These are phyloP conservation scores for Alternaria sp. DNA, from an alignment of 2,329 filamentous ascomycete genomes.

Conservation along the genomic window DNA sequence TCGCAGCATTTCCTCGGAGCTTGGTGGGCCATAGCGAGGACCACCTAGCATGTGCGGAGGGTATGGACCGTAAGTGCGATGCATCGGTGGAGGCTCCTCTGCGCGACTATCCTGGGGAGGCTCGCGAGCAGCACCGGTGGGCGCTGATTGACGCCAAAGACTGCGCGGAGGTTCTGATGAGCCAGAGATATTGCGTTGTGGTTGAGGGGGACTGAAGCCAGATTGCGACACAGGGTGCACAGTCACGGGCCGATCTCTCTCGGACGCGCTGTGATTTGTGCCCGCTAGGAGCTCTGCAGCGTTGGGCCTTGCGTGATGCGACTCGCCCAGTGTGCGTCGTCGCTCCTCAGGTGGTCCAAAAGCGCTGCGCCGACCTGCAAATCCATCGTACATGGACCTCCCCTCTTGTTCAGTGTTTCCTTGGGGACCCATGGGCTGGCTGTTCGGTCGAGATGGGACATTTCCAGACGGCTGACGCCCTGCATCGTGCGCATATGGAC, in stretches of 20 bases:
- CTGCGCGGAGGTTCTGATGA: conserved; percentile 34
- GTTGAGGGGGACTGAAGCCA: conserved; percentile 49
- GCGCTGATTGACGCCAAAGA: conserved; percentile 43
- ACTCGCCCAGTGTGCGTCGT: conserved; percentile 48
- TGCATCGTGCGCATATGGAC: conserved; percentile 45
- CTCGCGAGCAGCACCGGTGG: conserved; percentile 39
- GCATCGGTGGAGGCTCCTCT: conserved; percentile 42
- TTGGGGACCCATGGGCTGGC: conserved; percentile 48
- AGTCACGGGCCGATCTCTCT: conserved; percentile 49
- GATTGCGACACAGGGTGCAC: conserved; percentile 53
- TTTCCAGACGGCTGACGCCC: conserved; percentile 35
- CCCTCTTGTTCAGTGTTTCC: conserved; percentile 36
- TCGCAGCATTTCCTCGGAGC: conserved; percentile 44
- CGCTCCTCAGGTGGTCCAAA: conserved; percentile 46
- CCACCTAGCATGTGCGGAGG: conserved; percentile 33
- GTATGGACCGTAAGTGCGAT: conserved; percentile 45
- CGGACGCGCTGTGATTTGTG: conserved; percentile 27
- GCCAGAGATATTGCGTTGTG: conserved; percentile 30
- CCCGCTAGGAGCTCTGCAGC: conserved; percentile 43
- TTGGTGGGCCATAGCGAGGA: conserved; percentile 34
- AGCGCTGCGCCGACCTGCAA: conserved; percentile 35
- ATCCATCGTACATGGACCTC: conserved; percentile 33
- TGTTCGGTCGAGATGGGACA: conserved; percentile 52
- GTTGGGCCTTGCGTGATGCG: conserved; percentile 46
- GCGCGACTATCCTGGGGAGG: conserved; percentile 32